A percentile compares a stretch with the other conserved stretches of the same genome.
Evolutionary conservation across 768 basidiomycete genomes (phyloP).

Genomic region (Postia placenta): DNA sequence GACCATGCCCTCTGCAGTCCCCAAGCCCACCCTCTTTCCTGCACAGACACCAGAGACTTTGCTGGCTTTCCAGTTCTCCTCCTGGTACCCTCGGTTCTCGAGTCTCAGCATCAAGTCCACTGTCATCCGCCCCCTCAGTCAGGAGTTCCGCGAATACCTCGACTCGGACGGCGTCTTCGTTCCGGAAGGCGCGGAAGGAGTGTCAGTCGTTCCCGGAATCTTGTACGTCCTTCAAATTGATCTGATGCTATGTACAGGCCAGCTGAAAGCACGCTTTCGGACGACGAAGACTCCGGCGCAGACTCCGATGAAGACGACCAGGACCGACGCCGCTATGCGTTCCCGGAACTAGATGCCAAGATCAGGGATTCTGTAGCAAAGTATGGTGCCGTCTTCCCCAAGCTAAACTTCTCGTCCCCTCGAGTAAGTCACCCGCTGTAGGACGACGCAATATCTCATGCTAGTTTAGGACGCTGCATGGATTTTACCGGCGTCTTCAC

Average conservation of each 20-base stretch:
- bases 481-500: conserved; percentile 79
- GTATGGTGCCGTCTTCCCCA: conserved; percentile 88
- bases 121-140: conserved; percentile 60
- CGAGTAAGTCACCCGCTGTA: conserved; percentile 42
- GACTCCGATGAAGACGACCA: conserved; percentile 35
- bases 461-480: conserved; percentile 79
- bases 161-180: conserved; percentile 81
- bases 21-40: conserved; percentile 43
- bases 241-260: conserved; percentile 31
- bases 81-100: conserved; percentile 75
- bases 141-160: conserved; percentile 64
- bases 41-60: conserved; percentile 43
- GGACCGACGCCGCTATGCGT: conserved; percentile 45
- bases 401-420: conserved; percentile 95
- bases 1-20: conserved; percentile 24
- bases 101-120: conserved; percentile 64
- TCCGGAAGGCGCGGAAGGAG: conserved; percentile 75
- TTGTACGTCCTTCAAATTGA: conserved; percentile 5
- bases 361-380: conserved; percentile 60
- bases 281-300: conserved; percentile 38
- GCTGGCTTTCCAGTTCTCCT: conserved; percentile 74
- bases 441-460: not conserved
- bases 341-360: conserved; percentile 73
- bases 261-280: conserved; percentile 49
- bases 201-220: conserved; percentile 38